A percentile compares a stretch with the other conserved stretches of the same genome.
phyloP scores from a whole-genome alignment of 441 rosid genomes.

The Bocquillonia castaneifolia region DNA sequence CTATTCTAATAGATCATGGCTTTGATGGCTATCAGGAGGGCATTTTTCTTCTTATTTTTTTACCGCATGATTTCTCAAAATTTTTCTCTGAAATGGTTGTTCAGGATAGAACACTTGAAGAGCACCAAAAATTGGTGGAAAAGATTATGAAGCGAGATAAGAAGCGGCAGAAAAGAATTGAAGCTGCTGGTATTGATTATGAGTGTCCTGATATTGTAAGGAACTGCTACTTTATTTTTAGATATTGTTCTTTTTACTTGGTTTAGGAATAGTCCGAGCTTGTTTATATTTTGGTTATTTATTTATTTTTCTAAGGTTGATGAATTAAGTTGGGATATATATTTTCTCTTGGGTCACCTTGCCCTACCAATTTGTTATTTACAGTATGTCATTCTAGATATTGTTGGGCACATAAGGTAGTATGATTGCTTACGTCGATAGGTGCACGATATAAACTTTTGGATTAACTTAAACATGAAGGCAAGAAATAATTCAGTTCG shows the following conservation, averaged over 20 bases:
- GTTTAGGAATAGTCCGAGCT: background rate
- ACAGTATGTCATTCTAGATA: background rate
- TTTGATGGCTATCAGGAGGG: background rate
- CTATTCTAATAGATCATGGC: background rate
- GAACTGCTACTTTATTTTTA: background rate
- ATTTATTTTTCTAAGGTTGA: background rate
- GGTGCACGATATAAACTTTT: background rate
- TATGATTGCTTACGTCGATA: background rate
- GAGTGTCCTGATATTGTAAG: constrained; percentile 91
- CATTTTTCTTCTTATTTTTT: background rate
- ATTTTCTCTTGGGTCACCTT: background rate
- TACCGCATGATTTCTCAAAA: background rate
- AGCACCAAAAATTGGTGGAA: constrained; percentile 50
- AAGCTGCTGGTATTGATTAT: constrained; percentile 74
- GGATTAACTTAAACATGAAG: background rate
- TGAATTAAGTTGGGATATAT: background rate
- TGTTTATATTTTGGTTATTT: background rate
- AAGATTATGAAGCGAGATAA: constrained; percentile 54
- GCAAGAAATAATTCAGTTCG: background rate
- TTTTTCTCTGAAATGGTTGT: constrained; percentile 4
- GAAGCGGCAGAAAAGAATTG: constrained; percentile 62
- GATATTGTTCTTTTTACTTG: background rate
- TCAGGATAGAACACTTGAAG: constrained; percentile 73
- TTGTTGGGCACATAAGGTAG: background rate
- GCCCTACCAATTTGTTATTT: no score